These are phyloP conservation scores for Geranomyces variabilis DNA, from an alignment of 192 early-diverging fungal species.

Conservation along the genomic window DNA sequence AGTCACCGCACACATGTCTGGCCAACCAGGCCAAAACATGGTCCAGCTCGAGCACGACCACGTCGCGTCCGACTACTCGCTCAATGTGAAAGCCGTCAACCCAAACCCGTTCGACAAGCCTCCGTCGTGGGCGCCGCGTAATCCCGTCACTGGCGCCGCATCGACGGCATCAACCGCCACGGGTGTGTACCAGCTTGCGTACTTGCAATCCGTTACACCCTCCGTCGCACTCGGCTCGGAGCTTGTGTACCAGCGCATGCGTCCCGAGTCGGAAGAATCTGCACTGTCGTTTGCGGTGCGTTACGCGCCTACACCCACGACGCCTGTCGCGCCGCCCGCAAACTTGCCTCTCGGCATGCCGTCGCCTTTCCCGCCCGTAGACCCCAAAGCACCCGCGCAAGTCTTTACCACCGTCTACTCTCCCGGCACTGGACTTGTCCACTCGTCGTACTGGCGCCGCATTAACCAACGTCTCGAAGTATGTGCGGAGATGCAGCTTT, in stretches of 20 bases:
- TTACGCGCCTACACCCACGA: slow-evolving; percentile 43
- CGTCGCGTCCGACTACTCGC: slow-evolving; percentile 82
- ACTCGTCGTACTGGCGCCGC: slow-evolving; percentile 86
- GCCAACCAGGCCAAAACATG: slow-evolving; percentile 82
- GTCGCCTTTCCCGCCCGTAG: slow-evolving; percentile 51
- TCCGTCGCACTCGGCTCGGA: slow-evolving; percentile 85
- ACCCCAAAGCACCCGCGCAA: slow-evolving; percentile 58
- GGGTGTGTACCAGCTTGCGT: slow-evolving; percentile 85
- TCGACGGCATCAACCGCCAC: slow-evolving; percentile 54
- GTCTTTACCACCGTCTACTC: slow-evolving; percentile 54
- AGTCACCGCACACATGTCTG: slow-evolving; percentile 63
- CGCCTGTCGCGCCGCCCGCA: slow-evolving; percentile 62
- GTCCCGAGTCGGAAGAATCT: slow-evolving; percentile 78
- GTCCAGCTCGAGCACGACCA: slow-evolving; percentile 92
- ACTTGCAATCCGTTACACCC: slow-evolving; percentile 87
- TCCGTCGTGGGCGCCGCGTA: slow-evolving; percentile 29
- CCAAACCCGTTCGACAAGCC: slow-evolving; percentile 79
- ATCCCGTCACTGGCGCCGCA: slow-evolving; percentile 15
- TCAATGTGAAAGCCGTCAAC: slow-evolving; percentile 94
- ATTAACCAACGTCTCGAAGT: slow-evolving; percentile 94
- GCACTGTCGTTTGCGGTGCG: slow-evolving; percentile 59
- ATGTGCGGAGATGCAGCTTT: slow-evolving; percentile 85
- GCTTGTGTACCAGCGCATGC: slow-evolving; percentile 81
- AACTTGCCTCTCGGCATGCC: slow-evolving; percentile 52
- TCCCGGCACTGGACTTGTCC: slow-evolving; percentile 60